phyloP scores from a whole-genome alignment of 176 grass and related monocot species.

The Luzula sylvatica region DNA sequence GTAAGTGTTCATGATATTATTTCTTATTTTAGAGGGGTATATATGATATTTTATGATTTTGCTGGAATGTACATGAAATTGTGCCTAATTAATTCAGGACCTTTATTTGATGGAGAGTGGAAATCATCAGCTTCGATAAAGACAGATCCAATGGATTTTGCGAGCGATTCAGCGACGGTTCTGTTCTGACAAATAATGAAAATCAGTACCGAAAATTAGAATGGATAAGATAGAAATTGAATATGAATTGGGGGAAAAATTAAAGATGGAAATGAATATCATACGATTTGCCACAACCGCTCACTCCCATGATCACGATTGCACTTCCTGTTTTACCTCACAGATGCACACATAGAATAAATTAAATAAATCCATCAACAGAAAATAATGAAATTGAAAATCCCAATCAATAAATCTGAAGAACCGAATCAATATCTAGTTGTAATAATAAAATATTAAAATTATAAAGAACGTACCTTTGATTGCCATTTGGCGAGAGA shows the following conservation, averaged over 20 bases:
- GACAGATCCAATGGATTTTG: conserved; percentile 37
- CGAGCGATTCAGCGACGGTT: conserved; percentile 63
- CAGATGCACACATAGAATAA: background rate
- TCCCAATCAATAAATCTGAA: background rate
- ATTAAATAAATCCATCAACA: background rate
- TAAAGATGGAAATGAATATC: background rate
- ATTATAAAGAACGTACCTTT: too few species aligned
- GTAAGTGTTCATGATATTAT: too few species aligned
- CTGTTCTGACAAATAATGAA: conserved; percentile 16
- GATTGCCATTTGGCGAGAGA: too few species aligned
- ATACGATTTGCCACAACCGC: conserved; percentile 93
- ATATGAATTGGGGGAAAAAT: background rate
- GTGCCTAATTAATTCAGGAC: too few species aligned
- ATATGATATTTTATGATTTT: too few species aligned
- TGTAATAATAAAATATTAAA: too few species aligned
- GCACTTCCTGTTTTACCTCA: conserved; percentile 39
- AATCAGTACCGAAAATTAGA: too few species aligned
- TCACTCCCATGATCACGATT: conserved; percentile 83
- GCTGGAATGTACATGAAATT: too few species aligned
- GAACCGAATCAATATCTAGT: too few species aligned
- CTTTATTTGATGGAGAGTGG: conserved; percentile 83
- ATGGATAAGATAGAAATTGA: too few species aligned
- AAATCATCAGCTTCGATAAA: conserved; percentile 87
- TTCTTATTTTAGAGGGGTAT: too few species aligned
- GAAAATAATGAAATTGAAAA: background rate